Base-by-base conservation (phyloP, 345 rosid genomes). In the Mallotus nudiflorus region DNA sequence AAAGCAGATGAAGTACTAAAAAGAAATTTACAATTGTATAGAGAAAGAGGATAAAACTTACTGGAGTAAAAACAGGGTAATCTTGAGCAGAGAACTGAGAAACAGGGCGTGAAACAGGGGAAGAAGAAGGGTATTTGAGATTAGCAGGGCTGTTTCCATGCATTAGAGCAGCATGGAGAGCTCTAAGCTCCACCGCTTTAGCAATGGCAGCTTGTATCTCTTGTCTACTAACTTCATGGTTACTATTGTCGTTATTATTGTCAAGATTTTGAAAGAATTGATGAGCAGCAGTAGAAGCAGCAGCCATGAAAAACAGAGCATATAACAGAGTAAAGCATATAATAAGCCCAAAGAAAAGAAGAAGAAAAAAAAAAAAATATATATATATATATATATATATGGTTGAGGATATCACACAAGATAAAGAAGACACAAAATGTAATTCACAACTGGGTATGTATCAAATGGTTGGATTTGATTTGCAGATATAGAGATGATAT, bases 41-140 rank as follows among this genome's bases (percentile, higher is more conserved):
- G 14, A 20, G 4, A 45, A 11, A 15, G 24, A 9, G 6, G 18
- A 2, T 1, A 53, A 49, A 62, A 81, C 89, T 94, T 60, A 94
- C 99, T 19, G 99, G 97, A 29, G 97, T 89, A 64, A 94, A 95
- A 72, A 95, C 93, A 68, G 99, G 99, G 78, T 95, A 95, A 74
- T 91, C 99, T 60, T 88, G 91, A 68, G 97, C 96, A 65, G 96
- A 86, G 82, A 82, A 81, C 70, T 79, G 87, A 65, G 86, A 62
- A 59, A 71, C 85, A 78, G 88, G 80, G 77, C 81, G 83, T 33
- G 87, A 83, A 81, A 70, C 82, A 50, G 97, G 93, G 71, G 96
- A 87, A 24, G 87, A 73, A 68, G 88, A 75, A 14, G 86, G 78
- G 80, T 71, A 68, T 72, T 85, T 83, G 77, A 73, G 61, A 78